Evolutionary conservation across 495 filamentous ascomycete genomes (phyloP).

Genomic region (Aspergillus bridgeri): DNA sequence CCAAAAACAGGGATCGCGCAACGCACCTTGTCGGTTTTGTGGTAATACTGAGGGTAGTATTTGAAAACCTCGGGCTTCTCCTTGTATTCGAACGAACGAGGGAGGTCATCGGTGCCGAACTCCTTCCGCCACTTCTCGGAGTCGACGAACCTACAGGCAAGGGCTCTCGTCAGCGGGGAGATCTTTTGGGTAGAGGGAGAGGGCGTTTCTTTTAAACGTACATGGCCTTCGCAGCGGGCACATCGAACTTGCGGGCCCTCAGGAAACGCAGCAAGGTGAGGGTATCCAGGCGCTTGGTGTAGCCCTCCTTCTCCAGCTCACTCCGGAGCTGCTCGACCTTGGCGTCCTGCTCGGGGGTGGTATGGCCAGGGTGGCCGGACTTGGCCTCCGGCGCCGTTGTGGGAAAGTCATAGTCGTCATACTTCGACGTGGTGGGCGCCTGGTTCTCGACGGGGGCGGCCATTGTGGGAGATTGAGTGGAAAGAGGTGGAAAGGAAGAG

Average conservation of each 20-base stretch:
- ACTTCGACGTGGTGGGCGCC: conserved; percentile 73
- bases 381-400: conserved; percentile 65
- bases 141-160: conserved; percentile 70
- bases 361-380: conserved; percentile 83
- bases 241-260: conserved; percentile 91
- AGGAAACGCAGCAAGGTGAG: conserved; percentile 88
- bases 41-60: conserved; percentile 98
- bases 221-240: conserved; percentile 80
- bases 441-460: conserved; percentile 31
- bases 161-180: conserved; percentile 7
- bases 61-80: conserved; percentile 87
- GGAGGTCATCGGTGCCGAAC: conserved; percentile 80
- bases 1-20: too few relatives aligned
- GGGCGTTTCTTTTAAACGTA: conserved; percentile 38
- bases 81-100: conserved; percentile 76
- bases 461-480: conserved; percentile 33
- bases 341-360: conserved; percentile 84
- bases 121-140: conserved; percentile 89
- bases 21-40: conserved; percentile 93
- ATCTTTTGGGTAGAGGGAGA: neutral
- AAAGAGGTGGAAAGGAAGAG: conserved; percentile 2
- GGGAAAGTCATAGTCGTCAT: conserved; percentile 94
- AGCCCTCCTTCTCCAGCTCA: conserved; percentile 79
- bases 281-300: conserved; percentile 83
- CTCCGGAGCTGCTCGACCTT: conserved; percentile 80